Conservation (phyloP, 371 early-diverging fungal genomes). For the Actinomortierella ambigua region DNA sequence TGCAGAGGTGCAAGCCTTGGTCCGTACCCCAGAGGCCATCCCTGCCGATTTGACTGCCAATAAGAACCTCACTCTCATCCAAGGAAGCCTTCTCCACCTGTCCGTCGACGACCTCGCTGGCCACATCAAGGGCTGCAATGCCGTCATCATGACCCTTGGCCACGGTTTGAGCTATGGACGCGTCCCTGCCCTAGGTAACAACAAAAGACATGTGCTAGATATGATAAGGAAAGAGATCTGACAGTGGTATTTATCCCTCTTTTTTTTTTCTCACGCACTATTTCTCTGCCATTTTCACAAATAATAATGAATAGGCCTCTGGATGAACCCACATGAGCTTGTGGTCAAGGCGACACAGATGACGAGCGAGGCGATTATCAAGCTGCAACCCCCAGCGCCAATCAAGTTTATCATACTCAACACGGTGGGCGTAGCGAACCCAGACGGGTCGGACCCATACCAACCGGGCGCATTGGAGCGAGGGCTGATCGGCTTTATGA, state of each 20-base stretch:
- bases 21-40: conserved; percentile 10
- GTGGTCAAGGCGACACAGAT: conserved; percentile 17
- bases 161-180: conserved; percentile 18
- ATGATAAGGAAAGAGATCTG: too few species aligned
- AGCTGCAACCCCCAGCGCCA: conserved; percentile 11
- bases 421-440: conserved; percentile 22
- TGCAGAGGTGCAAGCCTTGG: conserved; percentile 15
- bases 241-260: too few species aligned
- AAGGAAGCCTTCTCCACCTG: conserved; percentile 17
- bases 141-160: conserved; percentile 23
- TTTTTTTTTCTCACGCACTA: too few species aligned
- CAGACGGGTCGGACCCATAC: conserved; percentile 22
- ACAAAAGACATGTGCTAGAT: too few species aligned
- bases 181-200: conserved; percentile 22
- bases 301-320: conserved; percentile 13
- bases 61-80: conserved; percentile 11
- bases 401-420: conserved; percentile 21
- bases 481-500: conserved; percentile 15
- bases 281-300: too few species aligned
- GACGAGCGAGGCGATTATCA: conserved; percentile 18
- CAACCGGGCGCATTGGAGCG: conserved; percentile 12
- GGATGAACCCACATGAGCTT: conserved; percentile 19
- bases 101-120: conserved; percentile 9
- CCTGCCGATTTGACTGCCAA: conserved; percentile 8
- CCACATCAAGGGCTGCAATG: conserved; percentile 14